Base-by-base conservation (phyloP, 768 basidiomycete genomes). In the Zangia roseola region DNA sequence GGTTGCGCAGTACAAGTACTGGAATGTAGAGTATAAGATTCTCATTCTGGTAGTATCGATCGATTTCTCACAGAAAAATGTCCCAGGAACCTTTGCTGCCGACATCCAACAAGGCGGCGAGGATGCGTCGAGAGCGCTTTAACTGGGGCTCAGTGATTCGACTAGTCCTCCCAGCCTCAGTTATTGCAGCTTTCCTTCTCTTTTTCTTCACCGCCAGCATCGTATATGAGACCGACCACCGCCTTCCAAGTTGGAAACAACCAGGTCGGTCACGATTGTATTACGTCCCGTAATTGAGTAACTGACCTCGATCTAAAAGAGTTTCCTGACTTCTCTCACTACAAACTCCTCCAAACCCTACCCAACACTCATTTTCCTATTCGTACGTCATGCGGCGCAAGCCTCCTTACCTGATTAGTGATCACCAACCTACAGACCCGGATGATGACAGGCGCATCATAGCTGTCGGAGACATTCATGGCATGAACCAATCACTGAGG, bases 381-480 rank as follows among this genome's bases (percentile, higher is more conserved):
- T 53, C 69, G 86, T 86, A 53, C 47, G 63, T 52, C 41, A 30
- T n/a, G n/a, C 14, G 31, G 31, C 45, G 23, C 30, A 2, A 19
- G 34, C 8, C 24, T 14, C 12, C 23, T 6, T 8, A 33, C 9
- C 23, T 28, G 9, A 21, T 33, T n/a, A 4, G 31, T 25, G 31
- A 6, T n/a, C 10, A 24, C 19, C 40, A 45, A 24, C 20, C 17
- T 25, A 23, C 41, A 88, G 88, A 77, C 49, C 72, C 79, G 13
- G 64, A 75, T 4, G 58, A 76, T 4, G 49, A 69, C 23, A 73
- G 65, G 53, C 81, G 91, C 14, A 71, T 87, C 23, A 81, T 97
- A 36, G 69, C 92, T 51, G 71, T 97, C 12, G 94, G 94, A 8
- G 94, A 97, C 59, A 75, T 97, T 7, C 94, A 97, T 73, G 91